phyloP scores from a whole-genome alignment of 2,329 filamentous ascomycete species.

The Aspergillus melleus region DNA sequence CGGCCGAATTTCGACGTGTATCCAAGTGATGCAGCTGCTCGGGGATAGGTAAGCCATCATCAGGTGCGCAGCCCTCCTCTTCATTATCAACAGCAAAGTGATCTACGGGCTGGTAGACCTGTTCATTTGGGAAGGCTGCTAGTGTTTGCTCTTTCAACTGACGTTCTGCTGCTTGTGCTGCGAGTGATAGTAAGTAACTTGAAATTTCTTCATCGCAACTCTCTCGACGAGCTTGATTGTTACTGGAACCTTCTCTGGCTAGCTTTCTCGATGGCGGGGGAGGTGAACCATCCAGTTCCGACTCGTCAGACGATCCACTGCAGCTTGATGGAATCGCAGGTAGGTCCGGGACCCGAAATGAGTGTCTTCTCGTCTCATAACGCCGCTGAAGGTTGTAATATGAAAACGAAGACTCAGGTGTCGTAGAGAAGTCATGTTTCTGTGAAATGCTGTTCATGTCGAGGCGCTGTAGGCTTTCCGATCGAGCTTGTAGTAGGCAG shows the following conservation, averaged over 20 bases:
- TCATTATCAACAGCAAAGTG: constrained; percentile 47
- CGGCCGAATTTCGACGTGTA: constrained; percentile 45
- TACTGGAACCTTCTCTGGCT: background rate
- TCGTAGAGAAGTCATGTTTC: background rate
- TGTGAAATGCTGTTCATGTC: background rate
- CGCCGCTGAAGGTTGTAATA: constrained; percentile 43
- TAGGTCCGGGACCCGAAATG: constrained; percentile 61
- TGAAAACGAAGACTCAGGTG: constrained; percentile 46
- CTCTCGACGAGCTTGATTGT: constrained; percentile 39
- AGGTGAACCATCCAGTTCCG: constrained; percentile 36
- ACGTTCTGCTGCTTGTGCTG: constrained; percentile 75
- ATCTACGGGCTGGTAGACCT: constrained; percentile 46
- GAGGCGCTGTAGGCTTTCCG: background rate
- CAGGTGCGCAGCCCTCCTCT: constrained; percentile 38
- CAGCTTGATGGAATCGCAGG: constrained; percentile 64
- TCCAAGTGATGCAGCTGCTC: background rate
- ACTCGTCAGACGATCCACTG: constrained; percentile 48
- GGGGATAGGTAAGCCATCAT: constrained; percentile 20
- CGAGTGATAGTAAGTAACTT: constrained; percentile 74
- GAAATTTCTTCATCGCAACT: constrained; percentile 75
- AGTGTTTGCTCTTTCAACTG: constrained; percentile 68
- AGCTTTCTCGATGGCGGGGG: constrained; percentile 40
- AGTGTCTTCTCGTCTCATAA: constrained; percentile 49
- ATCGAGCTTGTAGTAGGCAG: background rate
- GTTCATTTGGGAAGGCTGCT: constrained; percentile 52